Conservation (phyloP, 495 filamentous ascomycete genomes). For the Aspergillus panamensis region DNA sequence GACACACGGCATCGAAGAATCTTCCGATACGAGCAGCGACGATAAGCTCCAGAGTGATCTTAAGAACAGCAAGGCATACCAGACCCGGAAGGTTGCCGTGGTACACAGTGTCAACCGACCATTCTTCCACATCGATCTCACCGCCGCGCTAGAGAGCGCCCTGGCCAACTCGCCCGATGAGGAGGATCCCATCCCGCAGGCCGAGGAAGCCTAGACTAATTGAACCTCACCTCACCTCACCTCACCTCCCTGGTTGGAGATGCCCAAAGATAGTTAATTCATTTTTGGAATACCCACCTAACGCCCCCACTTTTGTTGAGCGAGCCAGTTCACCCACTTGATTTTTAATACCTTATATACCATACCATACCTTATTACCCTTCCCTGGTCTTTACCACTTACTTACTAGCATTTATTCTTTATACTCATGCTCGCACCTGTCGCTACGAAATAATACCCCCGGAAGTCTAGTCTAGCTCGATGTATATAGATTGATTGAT, state of each 20-base stretch:
- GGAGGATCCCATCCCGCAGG: constrained; percentile 16
- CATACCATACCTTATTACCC: too few species aligned
- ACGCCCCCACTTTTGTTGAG: not conserved
- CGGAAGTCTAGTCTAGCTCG: not conserved
- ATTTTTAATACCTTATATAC: not conserved
- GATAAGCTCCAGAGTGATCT: constrained; percentile 47
- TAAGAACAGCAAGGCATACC: constrained; percentile 45
- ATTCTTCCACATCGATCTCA: constrained; percentile 92
- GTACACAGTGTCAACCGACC: constrained; percentile 85
- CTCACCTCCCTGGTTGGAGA: constrained; percentile 2
- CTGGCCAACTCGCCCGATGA: constrained; percentile 60
- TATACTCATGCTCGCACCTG: not conserved
- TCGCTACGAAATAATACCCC: not conserved
- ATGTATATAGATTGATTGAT: constrained; percentile 6
- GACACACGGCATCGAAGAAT: constrained; percentile 31
- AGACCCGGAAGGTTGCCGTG: constrained; percentile 51
- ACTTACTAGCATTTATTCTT: too few species aligned
- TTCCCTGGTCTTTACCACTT: too few species aligned
- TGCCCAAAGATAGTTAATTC: not conserved
- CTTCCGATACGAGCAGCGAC: constrained; percentile 32
- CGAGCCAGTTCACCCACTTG: not conserved
- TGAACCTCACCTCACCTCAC: not conserved
- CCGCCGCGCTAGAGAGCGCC: constrained; percentile 85
- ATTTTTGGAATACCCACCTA: too few species aligned
- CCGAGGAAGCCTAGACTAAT: not conserved